phyloP scores from a whole-genome alignment of 805 yeast species.

The Metschnikowia shivogae region DNA sequence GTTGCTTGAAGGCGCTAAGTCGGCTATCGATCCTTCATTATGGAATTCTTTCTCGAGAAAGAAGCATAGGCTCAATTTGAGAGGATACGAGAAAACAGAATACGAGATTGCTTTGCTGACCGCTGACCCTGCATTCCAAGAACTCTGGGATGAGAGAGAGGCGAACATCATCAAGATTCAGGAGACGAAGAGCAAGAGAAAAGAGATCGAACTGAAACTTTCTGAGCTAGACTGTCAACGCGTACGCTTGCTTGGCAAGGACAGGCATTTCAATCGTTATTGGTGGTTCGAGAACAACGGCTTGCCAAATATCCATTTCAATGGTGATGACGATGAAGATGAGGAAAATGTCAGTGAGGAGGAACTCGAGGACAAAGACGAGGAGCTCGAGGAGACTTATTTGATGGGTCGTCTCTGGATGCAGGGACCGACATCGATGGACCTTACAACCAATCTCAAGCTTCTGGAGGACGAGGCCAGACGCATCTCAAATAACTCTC shows the following conservation, averaged over 20 bases:
- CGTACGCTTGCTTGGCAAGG: slow-evolving; percentile 72
- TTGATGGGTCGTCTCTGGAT: slow-evolving; percentile 85
- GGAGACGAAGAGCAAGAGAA: slow-evolving; percentile 45
- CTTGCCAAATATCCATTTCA: slow-evolving; percentile 47
- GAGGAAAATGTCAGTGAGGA: slow-evolving; percentile 32
- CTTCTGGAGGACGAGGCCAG: slow-evolving; percentile 8
- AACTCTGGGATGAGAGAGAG: slow-evolving; percentile 43
- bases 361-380: slow-evolving; percentile 43
- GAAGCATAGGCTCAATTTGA: slow-evolving; percentile 24
- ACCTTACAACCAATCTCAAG: slow-evolving; percentile 28
- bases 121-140: slow-evolving; percentile 40
- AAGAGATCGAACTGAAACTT: slow-evolving; percentile 55
- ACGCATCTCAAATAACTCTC: slow-evolving; percentile 11
- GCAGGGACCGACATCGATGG: slow-evolving; percentile 74
- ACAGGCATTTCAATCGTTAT: slow-evolving; percentile 77
- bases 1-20: slow-evolving; percentile 14
- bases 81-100: slow-evolving; percentile 38
- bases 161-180: slow-evolving; percentile 39
- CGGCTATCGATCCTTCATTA: slow-evolving; percentile 4
- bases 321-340: slow-evolving; percentile 34
- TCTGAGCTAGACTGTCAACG: slow-evolving; percentile 75
- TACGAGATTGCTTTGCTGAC: slow-evolving; percentile 38
- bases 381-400: slow-evolving; percentile 51
- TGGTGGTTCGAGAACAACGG: slow-evolving; percentile 97
- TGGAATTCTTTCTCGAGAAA: slow-evolving; percentile 18